A percentile compares a stretch with the other conserved stretches of the same genome.
These are phyloP conservation scores for Stephania cephalantha DNA, from an alignment of 164 flowering plant species.

Conservation along the genomic window DNA sequence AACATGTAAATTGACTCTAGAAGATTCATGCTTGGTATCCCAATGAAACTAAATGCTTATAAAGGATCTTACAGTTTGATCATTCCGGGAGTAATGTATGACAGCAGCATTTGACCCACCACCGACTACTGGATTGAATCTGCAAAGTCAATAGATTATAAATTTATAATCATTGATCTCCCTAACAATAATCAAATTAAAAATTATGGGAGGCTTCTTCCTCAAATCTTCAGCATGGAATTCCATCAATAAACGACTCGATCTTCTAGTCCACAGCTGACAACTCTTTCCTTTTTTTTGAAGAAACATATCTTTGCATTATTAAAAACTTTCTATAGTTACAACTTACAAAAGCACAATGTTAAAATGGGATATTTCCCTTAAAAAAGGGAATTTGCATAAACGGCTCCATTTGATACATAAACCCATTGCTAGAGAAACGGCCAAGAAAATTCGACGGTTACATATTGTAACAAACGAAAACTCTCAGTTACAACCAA, in stretches of 20 bases:
- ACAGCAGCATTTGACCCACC: slow-evolving; percentile 90
- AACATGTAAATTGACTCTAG: background rate
- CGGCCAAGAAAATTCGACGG: background rate
- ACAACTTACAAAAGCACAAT: too few relatives aligned
- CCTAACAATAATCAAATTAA: background rate
- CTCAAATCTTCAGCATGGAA: background rate
- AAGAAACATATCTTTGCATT: too few relatives aligned
- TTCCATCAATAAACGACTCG: background rate
- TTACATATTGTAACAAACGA: background rate
- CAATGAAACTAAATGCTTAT: slow-evolving; percentile 1
- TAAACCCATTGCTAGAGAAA: too few relatives aligned
- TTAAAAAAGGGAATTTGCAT: too few relatives aligned
- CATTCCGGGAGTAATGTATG: slow-evolving; percentile 94
- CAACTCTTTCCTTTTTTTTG: too few relatives aligned
- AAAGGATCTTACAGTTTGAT: slow-evolving; percentile 49
- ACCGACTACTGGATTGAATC: slow-evolving; percentile 98
- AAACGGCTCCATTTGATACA: too few relatives aligned
- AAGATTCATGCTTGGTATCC: background rate
- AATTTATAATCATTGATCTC: slow-evolving; percentile 7
- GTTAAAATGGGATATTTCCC: too few relatives aligned
- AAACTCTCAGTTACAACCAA: background rate
- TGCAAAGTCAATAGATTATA: slow-evolving; percentile 17
- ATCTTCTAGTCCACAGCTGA: background rate
- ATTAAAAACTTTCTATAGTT: too few relatives aligned
- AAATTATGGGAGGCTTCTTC: background rate